These are phyloP conservation scores for Apiotrichum siamense DNA, from an alignment of 1,284 basidiomycete genomes.

Conservation along the genomic window DNA sequence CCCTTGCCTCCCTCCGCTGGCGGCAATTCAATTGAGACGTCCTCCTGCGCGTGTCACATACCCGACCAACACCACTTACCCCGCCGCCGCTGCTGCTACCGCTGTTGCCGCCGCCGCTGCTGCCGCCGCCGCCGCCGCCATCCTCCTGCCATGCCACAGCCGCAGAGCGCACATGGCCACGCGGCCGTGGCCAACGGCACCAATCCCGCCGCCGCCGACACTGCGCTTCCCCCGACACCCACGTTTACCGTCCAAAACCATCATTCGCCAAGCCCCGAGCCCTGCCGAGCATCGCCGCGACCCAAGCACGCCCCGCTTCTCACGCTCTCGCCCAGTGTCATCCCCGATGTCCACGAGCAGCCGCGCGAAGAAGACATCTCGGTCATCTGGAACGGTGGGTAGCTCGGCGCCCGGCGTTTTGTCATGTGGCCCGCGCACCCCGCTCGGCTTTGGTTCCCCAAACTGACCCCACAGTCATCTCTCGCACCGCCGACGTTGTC, in stretches of 20 bases:
- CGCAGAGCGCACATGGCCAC: no score
- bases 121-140: no score
- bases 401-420: not conserved
- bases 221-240: not conserved
- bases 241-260: not conserved
- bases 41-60: not conserved
- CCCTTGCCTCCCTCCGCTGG: not conserved
- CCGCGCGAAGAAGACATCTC: constrained; percentile 15
- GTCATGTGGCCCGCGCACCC: no score
- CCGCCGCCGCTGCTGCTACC: no score
- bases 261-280: not conserved
- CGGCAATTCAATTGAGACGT: not conserved
- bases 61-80: no score
- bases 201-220: not conserved
- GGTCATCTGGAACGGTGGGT: constrained; percentile 18
- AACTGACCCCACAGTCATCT: constrained; percentile 28
- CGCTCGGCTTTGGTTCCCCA: no score
- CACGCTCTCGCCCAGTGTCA: constrained; percentile 3
- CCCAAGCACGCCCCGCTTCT: constrained; percentile 15
- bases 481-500: constrained; percentile 40
- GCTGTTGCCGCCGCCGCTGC: no score
- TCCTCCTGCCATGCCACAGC: no score
- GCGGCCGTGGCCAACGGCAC: no score
- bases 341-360: constrained; percentile 5
- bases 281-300: constrained; percentile 28